Base-by-base conservation (phyloP, 1,284 basidiomycete genomes). In the Ustilago lituana region DNA sequence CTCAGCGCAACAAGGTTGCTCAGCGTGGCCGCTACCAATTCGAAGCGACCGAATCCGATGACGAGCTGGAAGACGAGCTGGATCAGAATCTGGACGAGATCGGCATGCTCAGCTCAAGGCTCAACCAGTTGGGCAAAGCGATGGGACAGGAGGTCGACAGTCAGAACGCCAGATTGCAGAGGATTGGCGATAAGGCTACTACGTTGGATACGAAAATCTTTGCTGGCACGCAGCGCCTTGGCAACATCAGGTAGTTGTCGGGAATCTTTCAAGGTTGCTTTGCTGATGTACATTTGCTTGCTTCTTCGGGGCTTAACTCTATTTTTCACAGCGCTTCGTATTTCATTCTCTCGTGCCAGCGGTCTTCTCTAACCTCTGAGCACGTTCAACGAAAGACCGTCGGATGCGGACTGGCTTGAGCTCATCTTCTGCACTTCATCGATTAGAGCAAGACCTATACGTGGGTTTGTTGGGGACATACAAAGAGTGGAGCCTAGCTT, bases 11-110 rank as follows among this genome's bases (percentile, higher is more conserved):
- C 49, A 72, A 75, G 45, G 50, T 59, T 80, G 89, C 91, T 44
- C 90, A 91, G 80, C 85, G 92, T 62, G 88, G 89, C 78, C 87
- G 91, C 24, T 98, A 89, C 83, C 94, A 98, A 83, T 98, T 98
- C 76, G 95, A 98, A 73, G 89, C 89, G n/a, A 91, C 89, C 32
- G 91, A 87, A 15, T 93, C 91, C n/a, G 96, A 99, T 79, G 94
- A 98, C 78, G 94, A 97, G 84, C 79, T 88, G 44, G 87, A 88
- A 74, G 85, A 87, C 64, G 87, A 94, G 82, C 81, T 98, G 22
- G 95, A 98, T 77, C 88, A 89, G 69, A 98, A 98, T 82, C 84
- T 99, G 46, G 89, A 93, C 82, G 93, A 97, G 83, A 92, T 96
- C 61, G 85, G 88, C 39, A 89, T 89, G 56, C 87, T 91, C 45